Base-by-base conservation (phyloP, 2,329 filamentous ascomycete species). In the Sporothrix protearum region DNA sequence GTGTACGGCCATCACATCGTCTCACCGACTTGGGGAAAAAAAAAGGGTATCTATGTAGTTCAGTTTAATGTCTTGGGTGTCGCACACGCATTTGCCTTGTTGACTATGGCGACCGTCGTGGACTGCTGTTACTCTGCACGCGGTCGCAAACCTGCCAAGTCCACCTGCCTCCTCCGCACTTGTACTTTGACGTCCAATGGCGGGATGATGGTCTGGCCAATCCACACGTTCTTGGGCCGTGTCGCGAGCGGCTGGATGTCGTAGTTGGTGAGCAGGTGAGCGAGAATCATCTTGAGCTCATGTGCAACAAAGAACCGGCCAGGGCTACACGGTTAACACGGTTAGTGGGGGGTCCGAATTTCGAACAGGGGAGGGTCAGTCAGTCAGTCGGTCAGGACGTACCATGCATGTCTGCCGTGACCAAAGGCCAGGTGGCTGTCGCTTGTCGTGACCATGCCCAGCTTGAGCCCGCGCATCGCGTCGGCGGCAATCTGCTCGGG, bases 301-400 rank as follows among this genome's bases (percentile, higher is more conserved):
- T 86, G 82, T 0, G 85, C 82, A 0, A 86, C 85, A 72, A 88
- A 87, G 79, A 88, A 88, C 0, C 86, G 81, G 0, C 86, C 86
- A 0, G 85, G 84, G 63, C 86, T 67, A 47, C 6, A 51, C 2
- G 2, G 63, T 66, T 47, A 66, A 39, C 12, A 30, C 7, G 14
- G 28, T 10, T 5, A n/a, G n/a, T n/a, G n/a, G n/a, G n/a, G n/a
- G n/a, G n/a, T n/a, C n/a, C n/a, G n/a, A n/a, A n/a, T n/a, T n/a
- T n/a, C n/a, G n/a, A n/a, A n/a, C n/a, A n/a, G n/a, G n/a, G n/a
- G n/a, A n/a, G n/a, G n/a, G n/a, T n/a, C n/a, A n/a, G n/a, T n/a
- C n/a, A n/a, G n/a, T n/a, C n/a, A n/a, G n/a, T n/a, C n/a, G n/a
- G n/a, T n/a, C n/a, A n/a, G n/a, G 2, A 14, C 79, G 73, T 70